Evolutionary conservation across 1,284 basidiomycete species (phyloP).

Genomic region (Leccinum variabile): DNA sequence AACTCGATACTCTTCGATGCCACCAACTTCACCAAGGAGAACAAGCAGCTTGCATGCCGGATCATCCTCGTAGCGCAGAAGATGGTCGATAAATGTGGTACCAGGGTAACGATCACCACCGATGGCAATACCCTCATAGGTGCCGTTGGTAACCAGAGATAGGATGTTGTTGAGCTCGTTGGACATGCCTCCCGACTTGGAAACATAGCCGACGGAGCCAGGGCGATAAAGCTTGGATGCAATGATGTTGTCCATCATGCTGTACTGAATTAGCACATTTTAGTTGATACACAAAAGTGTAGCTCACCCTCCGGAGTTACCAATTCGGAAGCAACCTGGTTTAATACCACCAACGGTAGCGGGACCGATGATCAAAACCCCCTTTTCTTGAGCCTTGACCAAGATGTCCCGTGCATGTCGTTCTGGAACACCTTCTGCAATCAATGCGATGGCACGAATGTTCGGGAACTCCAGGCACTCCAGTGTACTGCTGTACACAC

Average conservation of each 20-base stretch:
- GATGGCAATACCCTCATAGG: slow-evolving; percentile 99
- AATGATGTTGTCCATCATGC: slow-evolving; percentile 99
- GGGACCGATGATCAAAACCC: slow-evolving; percentile 95
- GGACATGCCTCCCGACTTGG: slow-evolving; percentile 99
- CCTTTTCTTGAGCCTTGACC: slow-evolving; percentile 83
- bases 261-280: slow-evolving; percentile 30
- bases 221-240: slow-evolving; percentile 98
- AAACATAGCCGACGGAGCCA: slow-evolving; percentile 97
- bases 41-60: slow-evolving; percentile 99
- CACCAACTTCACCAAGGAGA: slow-evolving; percentile 97
- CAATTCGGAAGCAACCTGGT: slow-evolving; percentile 99
- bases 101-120: slow-evolving; percentile 99
- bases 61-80: slow-evolving; percentile 96
- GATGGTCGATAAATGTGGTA: slow-evolving; percentile 98
- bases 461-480: slow-evolving; percentile 80
- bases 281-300: slow-evolving; percentile 2
- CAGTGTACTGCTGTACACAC: slow-evolving; percentile 92
- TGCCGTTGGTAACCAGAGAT: slow-evolving; percentile 95
- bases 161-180: slow-evolving; percentile 99
- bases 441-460: slow-evolving; percentile 83
- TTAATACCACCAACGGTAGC: slow-evolving; percentile 99
- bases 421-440: slow-evolving; percentile 99
- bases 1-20: slow-evolving; percentile 98
- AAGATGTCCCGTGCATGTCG: slow-evolving; percentile 96
- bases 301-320: slow-evolving; percentile 91